Conservation (phyloP, 2,329 filamentous ascomycete species). For the Penicillium corylophilum region DNA sequence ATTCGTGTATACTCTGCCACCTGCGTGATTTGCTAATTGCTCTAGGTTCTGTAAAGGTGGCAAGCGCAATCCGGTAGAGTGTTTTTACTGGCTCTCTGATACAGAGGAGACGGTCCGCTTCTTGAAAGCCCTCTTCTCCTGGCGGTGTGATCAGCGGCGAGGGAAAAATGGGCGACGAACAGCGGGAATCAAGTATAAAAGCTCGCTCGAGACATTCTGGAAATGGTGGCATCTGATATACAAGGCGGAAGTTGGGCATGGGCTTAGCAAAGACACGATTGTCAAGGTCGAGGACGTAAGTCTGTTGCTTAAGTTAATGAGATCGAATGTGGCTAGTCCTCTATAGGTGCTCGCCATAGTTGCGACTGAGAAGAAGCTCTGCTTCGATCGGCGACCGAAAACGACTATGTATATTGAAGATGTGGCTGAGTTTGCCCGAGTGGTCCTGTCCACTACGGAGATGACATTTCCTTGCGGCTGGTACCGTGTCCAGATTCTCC, state of each 20-base stretch:
- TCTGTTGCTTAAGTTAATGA: background rate
- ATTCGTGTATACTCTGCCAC: too few relatives aligned
- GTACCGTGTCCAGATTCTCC: slow-evolving; percentile 24
- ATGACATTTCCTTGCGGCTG: slow-evolving; percentile 32
- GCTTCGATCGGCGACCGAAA: slow-evolving; percentile 20
- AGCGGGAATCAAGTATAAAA: slow-evolving; percentile 18
- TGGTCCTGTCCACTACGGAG: slow-evolving; percentile 30
- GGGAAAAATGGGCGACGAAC: slow-evolving; percentile 15
- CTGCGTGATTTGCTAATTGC: too few relatives aligned
- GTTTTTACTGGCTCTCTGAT: slow-evolving; percentile 23
- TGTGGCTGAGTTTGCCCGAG: too few relatives aligned
- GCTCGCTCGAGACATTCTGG: slow-evolving; percentile 21
- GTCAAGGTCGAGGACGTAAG: slow-evolving; percentile 24
- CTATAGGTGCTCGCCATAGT: slow-evolving; percentile 29
- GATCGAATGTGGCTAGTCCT: slow-evolving; percentile 10
- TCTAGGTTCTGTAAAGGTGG: slow-evolving; percentile 24
- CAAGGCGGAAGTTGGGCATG: background rate
- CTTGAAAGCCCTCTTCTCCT: slow-evolving; percentile 26
- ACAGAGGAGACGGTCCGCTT: slow-evolving; percentile 29
- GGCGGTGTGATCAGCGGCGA: slow-evolving; percentile 13
- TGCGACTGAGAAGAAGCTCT: slow-evolving; percentile 25
- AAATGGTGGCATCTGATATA: slow-evolving; percentile 28
- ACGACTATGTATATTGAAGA: slow-evolving; percentile 34
- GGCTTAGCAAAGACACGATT: slow-evolving; percentile 16
- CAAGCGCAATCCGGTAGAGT: slow-evolving; percentile 18